A percentile compares a stretch with the other conserved stretches of the same genome.
phyloP scores from a whole-genome alignment of 768 basidiomycete species.

The Kondoa subrosea region DNA sequence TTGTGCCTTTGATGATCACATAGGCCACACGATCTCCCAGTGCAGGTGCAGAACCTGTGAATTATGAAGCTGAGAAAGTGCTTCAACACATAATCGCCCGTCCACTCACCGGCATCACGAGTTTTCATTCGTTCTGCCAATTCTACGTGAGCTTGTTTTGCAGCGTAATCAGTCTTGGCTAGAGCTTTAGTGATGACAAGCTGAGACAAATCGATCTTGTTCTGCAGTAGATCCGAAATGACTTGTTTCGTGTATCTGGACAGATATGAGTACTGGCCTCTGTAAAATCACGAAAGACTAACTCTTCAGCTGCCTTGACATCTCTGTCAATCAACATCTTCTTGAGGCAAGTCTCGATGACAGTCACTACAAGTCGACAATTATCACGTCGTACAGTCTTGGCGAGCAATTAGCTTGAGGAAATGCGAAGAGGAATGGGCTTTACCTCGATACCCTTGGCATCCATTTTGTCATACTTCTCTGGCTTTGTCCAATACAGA shows the following conservation, averaged over 20 bases:
- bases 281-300: slow-evolving; percentile 3
- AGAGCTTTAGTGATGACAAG: slow-evolving; percentile 96
- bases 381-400: slow-evolving; percentile 97
- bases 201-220: slow-evolving; percentile 97
- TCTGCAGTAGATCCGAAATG: slow-evolving; percentile 84
- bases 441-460: slow-evolving; percentile 92
- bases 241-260: slow-evolving; percentile 76
- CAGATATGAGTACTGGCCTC: slow-evolving; percentile 30
- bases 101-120: slow-evolving; percentile 61
- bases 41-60: slow-evolving; percentile 77
- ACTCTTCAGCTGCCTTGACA: slow-evolving; percentile 79
- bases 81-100: neutral
- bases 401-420: neutral
- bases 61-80: neutral
- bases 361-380: slow-evolving; percentile 91
- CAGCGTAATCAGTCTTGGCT: slow-evolving; percentile 83
- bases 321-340: slow-evolving; percentile 95
- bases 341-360: slow-evolving; percentile 93
- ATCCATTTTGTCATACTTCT: slow-evolving; percentile 99
- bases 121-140: slow-evolving; percentile 88
- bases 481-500: slow-evolving; percentile 85
- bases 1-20: slow-evolving; percentile 91
- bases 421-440: neutral
- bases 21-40: slow-evolving; percentile 97
- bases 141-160: slow-evolving; percentile 91